phyloP scores from a whole-genome alignment of 352 stramenopile species.

The Hyaloperonospora brassicae region DNA sequence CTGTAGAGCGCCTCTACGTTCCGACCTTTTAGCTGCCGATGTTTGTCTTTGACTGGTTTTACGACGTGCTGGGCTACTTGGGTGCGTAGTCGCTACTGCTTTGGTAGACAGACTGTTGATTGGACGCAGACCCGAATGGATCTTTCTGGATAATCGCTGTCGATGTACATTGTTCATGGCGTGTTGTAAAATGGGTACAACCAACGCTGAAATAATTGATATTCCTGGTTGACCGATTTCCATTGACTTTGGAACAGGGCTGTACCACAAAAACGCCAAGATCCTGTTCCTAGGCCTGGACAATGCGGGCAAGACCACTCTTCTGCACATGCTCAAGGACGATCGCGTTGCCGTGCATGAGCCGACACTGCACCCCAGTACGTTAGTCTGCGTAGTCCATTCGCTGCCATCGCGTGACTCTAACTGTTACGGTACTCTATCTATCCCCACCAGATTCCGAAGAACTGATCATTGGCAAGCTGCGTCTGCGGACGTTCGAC shows the following conservation, averaged over 20 bases:
- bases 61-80: conserved; percentile 89
- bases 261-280: conserved; percentile 99
- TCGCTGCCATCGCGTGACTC: background rate
- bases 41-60: conserved; percentile 96
- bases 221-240: background rate
- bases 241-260: conserved; percentile 52
- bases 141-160: too few species aligned
- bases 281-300: conserved; percentile 99
- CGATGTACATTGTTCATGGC: too few species aligned
- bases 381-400: conserved; percentile 6
- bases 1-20: background rate
- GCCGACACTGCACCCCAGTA: conserved; percentile 93
- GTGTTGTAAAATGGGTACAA: background rate
- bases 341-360: conserved; percentile 94
- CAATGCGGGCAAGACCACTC: conserved; percentile 99
- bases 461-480: conserved; percentile 92
- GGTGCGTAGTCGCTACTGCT: conserved; percentile 41
- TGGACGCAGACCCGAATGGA: too few species aligned
- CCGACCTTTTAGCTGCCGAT: conserved; percentile 30
- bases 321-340: conserved; percentile 99
- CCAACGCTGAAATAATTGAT: conserved; percentile 1
- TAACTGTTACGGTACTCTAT: conserved; percentile 2
- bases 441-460: conserved; percentile 60
- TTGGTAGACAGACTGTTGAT: too few species aligned
- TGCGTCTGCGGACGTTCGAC: conserved; percentile 99